Evolutionary conservation across 2,329 filamentous ascomycete species (phyloP), one percentile per base, ranked within the genome.

Genomic region (Apiospora phragmitis): DNA sequence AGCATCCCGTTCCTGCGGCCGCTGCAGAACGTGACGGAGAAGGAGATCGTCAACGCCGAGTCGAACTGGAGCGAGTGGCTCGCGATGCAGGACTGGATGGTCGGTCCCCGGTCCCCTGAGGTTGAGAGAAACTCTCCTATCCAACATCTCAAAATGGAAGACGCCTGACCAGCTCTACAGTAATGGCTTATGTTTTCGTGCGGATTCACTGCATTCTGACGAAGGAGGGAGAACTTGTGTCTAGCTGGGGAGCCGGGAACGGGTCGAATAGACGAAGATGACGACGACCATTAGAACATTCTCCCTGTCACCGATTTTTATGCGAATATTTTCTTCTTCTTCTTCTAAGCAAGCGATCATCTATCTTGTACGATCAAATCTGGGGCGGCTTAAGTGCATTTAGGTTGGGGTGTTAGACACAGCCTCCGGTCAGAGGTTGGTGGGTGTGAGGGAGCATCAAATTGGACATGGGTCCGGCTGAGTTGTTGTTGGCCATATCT

Each of bases 21-120:
- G 5, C 83, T 98, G n/a, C 91, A 93, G 76, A 89, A 91, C 69
- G 90, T 93, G 0, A 89, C 90, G 9, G 90, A 95, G 77, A 88
- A 90, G 29, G 96, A 98, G 83, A 93, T 98, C 72, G 89, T 93
- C 73, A 88, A 85, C 18, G 95, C 95, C 0, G 95, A 98, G 83
- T 88, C 89, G 72, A 91, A 88, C 71, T 99, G 96, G 96, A 97
- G 94, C 79, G 92, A 95, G 77, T 98, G 95, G 95, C 84, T 98
- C 42, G 94, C 94, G 16, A 97, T 98, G 94, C 94, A 97, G 81
- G 95, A 98, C 81, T 98, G 95, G 95, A 97, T 97, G 94, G 85
- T 98, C n/a, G 95, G 95, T 2, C 93, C 93, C 1, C 85, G 93
- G 72, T 91, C 92, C 42, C 93, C 92, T 8, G 85, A 86, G 38